Evolutionary conservation across 306 rosid species (phyloP), one percentile per base, ranked within the genome.

Genomic region (Argentina anserina): DNA sequence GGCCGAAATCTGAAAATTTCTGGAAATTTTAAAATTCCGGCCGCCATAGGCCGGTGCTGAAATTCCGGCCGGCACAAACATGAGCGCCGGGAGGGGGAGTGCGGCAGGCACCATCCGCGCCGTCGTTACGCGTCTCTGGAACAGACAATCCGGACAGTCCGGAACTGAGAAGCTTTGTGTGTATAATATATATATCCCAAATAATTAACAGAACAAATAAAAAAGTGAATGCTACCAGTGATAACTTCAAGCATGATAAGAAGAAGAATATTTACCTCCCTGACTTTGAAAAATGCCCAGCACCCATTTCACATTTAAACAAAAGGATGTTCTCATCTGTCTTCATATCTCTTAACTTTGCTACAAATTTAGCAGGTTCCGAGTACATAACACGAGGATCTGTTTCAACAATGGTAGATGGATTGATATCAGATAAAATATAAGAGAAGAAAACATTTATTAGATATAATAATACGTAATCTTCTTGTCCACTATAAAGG

Each of bases 301-400:
- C 97, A 49, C 96, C 98, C 73, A 93, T 82, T 79, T 93, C 96
- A 69, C 98, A 93, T 87, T 93, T 93, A 71, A 93, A 93, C 71
- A 93, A 70, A 62, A 90, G 82, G 36, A 78, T 73, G 73, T 86
- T 93, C 36, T 83, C 80, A 81, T 87, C 96, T 2, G 93, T 93
- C 90, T 90, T 90, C 86, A 67, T 52, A 60, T 83, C 96, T 81
- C 98, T 89, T 75, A 93, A 75, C 86, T 93, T 93, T 25, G 98
- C 93, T 74, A 93, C 97, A 78, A 80, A 93, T 80, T 93, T 90
- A 7, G 97, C 90, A 74, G 97, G 90, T 84, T 93, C 98, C 47
- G 96, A 93, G 84, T 93, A 90, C 82, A 90, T 0, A 72, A 93
- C 97, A 39, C 98, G 89, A 13, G 98, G 96, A 85, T 93, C 98